These are phyloP conservation scores for Tarenaya hassleriana DNA, from an alignment of 345 rosid genomes.

Conservation along the genomic window DNA sequence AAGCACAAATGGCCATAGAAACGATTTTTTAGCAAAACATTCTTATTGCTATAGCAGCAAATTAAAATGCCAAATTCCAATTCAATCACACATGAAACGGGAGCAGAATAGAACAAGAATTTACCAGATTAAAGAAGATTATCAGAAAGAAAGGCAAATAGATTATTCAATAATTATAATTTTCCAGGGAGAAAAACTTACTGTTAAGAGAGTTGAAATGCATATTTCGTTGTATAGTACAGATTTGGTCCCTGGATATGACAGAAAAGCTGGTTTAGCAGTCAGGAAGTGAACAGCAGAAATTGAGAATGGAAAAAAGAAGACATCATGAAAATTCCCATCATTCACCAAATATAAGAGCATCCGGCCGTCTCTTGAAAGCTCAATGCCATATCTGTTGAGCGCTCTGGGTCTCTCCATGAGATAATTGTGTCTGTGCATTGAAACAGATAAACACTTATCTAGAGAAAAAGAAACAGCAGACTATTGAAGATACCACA, in stretches of 20 bases:
- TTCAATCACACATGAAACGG: conserved; percentile 4
- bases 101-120: neutral
- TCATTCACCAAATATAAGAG: conserved; percentile 65
- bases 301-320: neutral
- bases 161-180: conserved; percentile 13
- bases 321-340: conserved; percentile 3
- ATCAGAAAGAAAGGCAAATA: neutral
- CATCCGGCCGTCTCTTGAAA: conserved; percentile 95
- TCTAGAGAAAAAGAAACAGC: neutral
- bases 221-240: conserved; percentile 74
- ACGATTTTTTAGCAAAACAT: conserved; percentile 10
- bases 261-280: conserved; percentile 6
- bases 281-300: conserved; percentile 7
- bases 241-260: conserved; percentile 60
- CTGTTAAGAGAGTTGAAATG: conserved; percentile 74
- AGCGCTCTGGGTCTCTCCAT: conserved; percentile 90
- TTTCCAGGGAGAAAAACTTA: conserved; percentile 40
- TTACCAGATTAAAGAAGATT: neutral
- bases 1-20: neutral
- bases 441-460: conserved; percentile 23
- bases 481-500: conserved; percentile 1
- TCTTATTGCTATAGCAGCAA: conserved; percentile 8
- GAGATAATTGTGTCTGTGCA: conserved; percentile 85
- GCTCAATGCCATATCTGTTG: conserved; percentile 91
- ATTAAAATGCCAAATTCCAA: conserved; percentile 10